These are phyloP conservation scores for Aureococcus anophagefferens DNA, from an alignment of 108 stramenopile genomes.

Conservation along the genomic window DNA sequence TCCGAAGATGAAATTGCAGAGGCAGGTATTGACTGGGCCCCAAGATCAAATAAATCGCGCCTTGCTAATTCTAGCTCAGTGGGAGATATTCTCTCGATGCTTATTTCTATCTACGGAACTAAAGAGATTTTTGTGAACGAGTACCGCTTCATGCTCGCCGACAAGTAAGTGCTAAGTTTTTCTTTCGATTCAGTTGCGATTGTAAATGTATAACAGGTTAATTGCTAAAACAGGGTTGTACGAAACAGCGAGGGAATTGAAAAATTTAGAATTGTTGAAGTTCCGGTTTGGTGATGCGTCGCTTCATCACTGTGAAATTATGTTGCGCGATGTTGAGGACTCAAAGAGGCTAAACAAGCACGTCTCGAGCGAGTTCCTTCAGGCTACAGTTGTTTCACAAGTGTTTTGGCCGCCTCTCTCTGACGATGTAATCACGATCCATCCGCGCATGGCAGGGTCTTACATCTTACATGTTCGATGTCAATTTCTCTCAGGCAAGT, in stretches of 20 bases:
- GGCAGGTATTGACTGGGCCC: slow-evolving; percentile 10
- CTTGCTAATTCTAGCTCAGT: slow-evolving; percentile 16
- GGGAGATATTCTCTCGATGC: slow-evolving; percentile 82
- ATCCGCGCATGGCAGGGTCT: slow-evolving; percentile 44
- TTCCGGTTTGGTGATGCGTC: slow-evolving; percentile 82
- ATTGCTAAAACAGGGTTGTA: neutral
- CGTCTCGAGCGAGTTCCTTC: slow-evolving; percentile 52
- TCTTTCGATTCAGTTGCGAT: no score
- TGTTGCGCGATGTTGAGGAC: slow-evolving; percentile 93
- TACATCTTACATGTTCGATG: neutral
- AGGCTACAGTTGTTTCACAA: slow-evolving; percentile 77
- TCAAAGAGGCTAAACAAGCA: slow-evolving; percentile 77
- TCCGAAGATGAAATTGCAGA: neutral
- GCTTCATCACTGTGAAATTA: slow-evolving; percentile 89
- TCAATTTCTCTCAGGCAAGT: neutral
- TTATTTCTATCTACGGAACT: slow-evolving; percentile 93
- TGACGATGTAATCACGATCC: slow-evolving; percentile 63
- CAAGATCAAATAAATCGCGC: neutral
- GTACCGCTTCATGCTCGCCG: slow-evolving; percentile 87
- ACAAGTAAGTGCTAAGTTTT: slow-evolving; percentile 74
- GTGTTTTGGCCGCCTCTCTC: slow-evolving; percentile 93
- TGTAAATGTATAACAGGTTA: no score
- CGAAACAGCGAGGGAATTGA: slow-evolving; percentile 75
- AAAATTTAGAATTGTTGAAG: slow-evolving; percentile 89
- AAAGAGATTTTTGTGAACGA: slow-evolving; percentile 95